phyloP scores from a whole-genome alignment of 2,329 filamentous ascomycete genomes.

The Nothophoma quercina region DNA sequence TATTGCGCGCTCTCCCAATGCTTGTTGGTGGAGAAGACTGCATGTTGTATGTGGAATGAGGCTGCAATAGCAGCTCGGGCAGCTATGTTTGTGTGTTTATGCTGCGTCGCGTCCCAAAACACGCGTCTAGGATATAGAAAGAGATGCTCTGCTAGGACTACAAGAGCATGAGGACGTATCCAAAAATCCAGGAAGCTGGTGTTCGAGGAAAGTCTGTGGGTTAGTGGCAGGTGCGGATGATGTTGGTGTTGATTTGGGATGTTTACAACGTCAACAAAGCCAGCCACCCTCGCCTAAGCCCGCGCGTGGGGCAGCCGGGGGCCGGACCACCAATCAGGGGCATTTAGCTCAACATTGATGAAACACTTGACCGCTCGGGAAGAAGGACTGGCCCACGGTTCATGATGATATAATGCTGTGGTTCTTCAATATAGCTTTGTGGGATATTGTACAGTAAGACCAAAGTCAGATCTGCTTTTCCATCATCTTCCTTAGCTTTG shows the following conservation, averaged over 20 bases:
- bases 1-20: conserved; percentile 48
- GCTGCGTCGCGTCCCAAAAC: conserved; percentile 41
- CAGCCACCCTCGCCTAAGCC: conserved; percentile 16
- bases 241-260: conserved; percentile 29
- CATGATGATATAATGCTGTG: not conserved
- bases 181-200: conserved; percentile 24
- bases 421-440: not conserved
- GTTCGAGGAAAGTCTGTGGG: conserved; percentile 6
- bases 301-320: not conserved
- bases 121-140: conserved; percentile 37
- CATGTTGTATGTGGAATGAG: conserved; percentile 36
- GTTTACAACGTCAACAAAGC: conserved; percentile 15
- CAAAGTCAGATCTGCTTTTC: not conserved
- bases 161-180: conserved; percentile 24
- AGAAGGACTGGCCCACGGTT: conserved; percentile 12
- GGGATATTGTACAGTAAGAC: not conserved
- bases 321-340: conserved; percentile 20
- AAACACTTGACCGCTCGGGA: conserved; percentile 21
- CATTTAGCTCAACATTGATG: conserved; percentile 14
- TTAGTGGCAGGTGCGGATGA: conserved; percentile 40
- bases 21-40: conserved; percentile 48
- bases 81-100: conserved; percentile 24
- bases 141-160: conserved; percentile 37
- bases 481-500: not conserved
- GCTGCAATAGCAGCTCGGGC: conserved; percentile 22